Conservation (phyloP, 257 asterid genomes). For the Plantago elongata region DNA sequence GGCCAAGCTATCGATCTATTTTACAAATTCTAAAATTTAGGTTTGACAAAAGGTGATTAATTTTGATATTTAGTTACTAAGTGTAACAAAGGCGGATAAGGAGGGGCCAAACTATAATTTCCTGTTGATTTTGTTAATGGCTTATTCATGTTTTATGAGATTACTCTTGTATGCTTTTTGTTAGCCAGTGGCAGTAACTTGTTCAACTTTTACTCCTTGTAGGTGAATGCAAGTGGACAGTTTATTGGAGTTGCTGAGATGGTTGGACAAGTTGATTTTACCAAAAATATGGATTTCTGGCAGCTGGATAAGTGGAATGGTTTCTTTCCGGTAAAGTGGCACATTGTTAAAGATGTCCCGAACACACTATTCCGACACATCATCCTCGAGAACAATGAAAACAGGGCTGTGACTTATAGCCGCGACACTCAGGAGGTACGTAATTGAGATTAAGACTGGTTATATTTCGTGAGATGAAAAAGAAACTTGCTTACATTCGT, state of each 20-base stretch:
- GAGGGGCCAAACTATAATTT: too few relatives aligned
- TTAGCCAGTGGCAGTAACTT: background rate
- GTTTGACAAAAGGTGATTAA: too few relatives aligned
- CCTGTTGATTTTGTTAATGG: background rate
- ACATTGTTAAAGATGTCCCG: conserved; percentile 76
- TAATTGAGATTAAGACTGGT: background rate
- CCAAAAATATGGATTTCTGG: conserved; percentile 83
- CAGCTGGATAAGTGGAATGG: conserved; percentile 88
- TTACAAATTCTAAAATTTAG: too few relatives aligned
- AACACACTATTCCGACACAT: conserved; percentile 54
- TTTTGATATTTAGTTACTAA: too few relatives aligned
- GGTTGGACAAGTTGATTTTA: conserved; percentile 71
- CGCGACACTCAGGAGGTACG: conserved; percentile 88
- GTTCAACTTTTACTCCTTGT: conserved; percentile 5
- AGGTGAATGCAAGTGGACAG: conserved; percentile 89
- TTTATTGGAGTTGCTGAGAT: conserved; percentile 89
- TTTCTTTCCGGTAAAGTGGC: conserved; percentile 87
- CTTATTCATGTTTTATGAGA: background rate
- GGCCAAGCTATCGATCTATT: background rate
- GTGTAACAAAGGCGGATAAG: too few relatives aligned
- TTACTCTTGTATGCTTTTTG: background rate
- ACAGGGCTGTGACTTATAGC: conserved; percentile 60
- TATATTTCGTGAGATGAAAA: background rate
- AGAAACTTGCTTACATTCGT: background rate
- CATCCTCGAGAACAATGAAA: conserved; percentile 67